These are phyloP conservation scores for Amphirosellinia nigrospora DNA, from an alignment of 495 filamentous ascomycete genomes.

Conservation along the genomic window DNA sequence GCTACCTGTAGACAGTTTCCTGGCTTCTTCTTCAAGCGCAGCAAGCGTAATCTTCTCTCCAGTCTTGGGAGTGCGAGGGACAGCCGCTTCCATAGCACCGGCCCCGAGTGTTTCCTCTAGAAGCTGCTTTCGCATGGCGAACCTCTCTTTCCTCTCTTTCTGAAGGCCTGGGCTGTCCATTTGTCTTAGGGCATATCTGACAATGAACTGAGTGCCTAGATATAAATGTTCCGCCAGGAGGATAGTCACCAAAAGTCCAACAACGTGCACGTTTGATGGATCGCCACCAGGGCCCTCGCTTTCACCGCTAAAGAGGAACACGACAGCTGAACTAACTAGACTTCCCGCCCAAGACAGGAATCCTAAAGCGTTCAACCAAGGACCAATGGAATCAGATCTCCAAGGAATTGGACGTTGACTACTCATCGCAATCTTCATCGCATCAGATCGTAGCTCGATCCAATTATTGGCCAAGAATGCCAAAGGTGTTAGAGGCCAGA, in stretches of 20 bases:
- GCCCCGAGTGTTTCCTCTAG: slow-evolving; percentile 66
- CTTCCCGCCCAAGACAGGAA: slow-evolving; percentile 93
- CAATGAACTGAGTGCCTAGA: slow-evolving; percentile 70
- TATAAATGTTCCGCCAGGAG: slow-evolving; percentile 89
- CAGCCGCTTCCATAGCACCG: slow-evolving; percentile 46
- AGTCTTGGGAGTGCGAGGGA: slow-evolving; percentile 40
- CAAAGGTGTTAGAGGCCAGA: slow-evolving; percentile 88
- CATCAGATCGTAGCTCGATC: slow-evolving; percentile 91
- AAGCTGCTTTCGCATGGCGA: slow-evolving; percentile 72
- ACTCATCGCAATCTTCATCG: slow-evolving; percentile 90
- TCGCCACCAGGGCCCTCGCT: slow-evolving; percentile 56
- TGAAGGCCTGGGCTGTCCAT: slow-evolving; percentile 83
- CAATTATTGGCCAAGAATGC: slow-evolving; percentile 97
- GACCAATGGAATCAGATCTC: slow-evolving; percentile 90
- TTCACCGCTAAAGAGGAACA: slow-evolving; percentile 83
- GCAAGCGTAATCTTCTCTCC: slow-evolving; percentile 57
- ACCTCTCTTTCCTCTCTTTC: slow-evolving; percentile 79
- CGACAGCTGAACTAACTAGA: slow-evolving; percentile 80
- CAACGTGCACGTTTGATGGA: slow-evolving; percentile 73
- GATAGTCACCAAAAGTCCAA: slow-evolving; percentile 83
- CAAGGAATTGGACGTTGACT: slow-evolving; percentile 87
- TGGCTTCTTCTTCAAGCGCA: slow-evolving; percentile 70
- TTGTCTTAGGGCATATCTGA: slow-evolving; percentile 73
- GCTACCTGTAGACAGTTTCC: slow-evolving; percentile 56
- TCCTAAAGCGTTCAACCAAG: slow-evolving; percentile 86